A percentile compares a stretch with the other conserved stretches of the same genome.
Conservation (phyloP, 2,329 filamentous ascomycete genomes). For the Apiospora phragmitis region DNA sequence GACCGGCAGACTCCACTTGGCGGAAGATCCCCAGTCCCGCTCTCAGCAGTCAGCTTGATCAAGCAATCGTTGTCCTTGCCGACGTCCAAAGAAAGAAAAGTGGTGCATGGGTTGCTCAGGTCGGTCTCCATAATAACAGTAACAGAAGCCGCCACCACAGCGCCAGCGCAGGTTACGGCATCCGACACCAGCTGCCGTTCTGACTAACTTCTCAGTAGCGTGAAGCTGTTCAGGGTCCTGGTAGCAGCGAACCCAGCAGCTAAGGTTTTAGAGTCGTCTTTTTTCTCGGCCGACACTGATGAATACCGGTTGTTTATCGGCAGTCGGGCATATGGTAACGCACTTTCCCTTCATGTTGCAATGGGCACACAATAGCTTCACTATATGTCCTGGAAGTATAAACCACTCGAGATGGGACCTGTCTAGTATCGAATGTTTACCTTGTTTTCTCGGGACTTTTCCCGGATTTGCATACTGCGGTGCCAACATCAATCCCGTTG, state of each 20-base stretch:
- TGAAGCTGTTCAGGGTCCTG: constrained; percentile 1
- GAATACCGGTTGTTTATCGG: neutral
- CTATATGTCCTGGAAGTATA: neutral
- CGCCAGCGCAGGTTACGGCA: neutral
- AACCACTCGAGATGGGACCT: neutral
- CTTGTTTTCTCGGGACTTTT: neutral
- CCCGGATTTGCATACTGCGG: neutral
- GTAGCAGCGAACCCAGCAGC: neutral
- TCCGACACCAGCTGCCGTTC: constrained; percentile 1
- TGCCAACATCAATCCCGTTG: neutral
- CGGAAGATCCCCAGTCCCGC: constrained; percentile 37
- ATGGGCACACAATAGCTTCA: neutral
- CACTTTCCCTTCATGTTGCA: neutral
- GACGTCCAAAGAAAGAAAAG: constrained; percentile 14
- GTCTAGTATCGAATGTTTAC: neutral
- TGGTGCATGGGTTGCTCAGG: neutral
- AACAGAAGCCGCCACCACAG: neutral
- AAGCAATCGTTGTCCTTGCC: constrained; percentile 28
- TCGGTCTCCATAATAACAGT: neutral
- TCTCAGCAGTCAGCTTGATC: constrained; percentile 34
- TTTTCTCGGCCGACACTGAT: constrained; percentile 1
- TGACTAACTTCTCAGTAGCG: neutral
- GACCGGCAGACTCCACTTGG: constrained; percentile 37
- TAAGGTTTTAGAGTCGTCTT: neutral
- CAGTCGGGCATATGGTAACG: neutral